phyloP scores from a whole-genome alignment of 768 basidiomycete species.

The Lactarius deliciosus region DNA sequence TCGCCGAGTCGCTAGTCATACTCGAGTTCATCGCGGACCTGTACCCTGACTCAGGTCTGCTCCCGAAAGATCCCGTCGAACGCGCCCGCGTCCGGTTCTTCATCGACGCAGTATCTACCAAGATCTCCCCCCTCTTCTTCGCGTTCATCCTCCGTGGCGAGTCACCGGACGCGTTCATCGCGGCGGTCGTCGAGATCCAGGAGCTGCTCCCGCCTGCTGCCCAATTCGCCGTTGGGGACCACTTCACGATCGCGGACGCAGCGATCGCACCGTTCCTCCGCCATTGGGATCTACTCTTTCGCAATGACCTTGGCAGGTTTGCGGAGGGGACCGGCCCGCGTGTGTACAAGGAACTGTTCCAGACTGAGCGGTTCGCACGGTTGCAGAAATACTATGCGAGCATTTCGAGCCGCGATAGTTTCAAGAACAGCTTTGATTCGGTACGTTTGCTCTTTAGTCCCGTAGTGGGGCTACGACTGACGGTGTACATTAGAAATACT shows the following conservation, averaged over 20 bases:
- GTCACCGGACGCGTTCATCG: slow-evolving; percentile 42
- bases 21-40: slow-evolving; percentile 63
- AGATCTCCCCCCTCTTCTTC: slow-evolving; percentile 40
- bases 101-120: slow-evolving; percentile 49
- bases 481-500: neutral
- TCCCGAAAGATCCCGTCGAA: slow-evolving; percentile 52
- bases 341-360: slow-evolving; percentile 41
- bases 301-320: slow-evolving; percentile 53
- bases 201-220: slow-evolving; percentile 44
- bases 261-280: slow-evolving; percentile 58
- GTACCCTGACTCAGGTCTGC: slow-evolving; percentile 44
- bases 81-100: slow-evolving; percentile 60
- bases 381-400: slow-evolving; percentile 47
- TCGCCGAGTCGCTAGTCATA: slow-evolving; percentile 60
- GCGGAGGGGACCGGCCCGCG: slow-evolving; percentile 41
- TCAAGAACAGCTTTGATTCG: slow-evolving; percentile 50
- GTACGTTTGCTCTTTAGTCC: slow-evolving; percentile 37
- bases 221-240: slow-evolving; percentile 40
- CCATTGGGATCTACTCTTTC: slow-evolving; percentile 43
- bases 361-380: slow-evolving; percentile 44
- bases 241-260: slow-evolving; percentile 60
- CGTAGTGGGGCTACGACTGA: neutral
- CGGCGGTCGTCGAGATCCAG: slow-evolving; percentile 48
- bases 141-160: slow-evolving; percentile 37
- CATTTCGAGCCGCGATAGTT: slow-evolving; percentile 50